phyloP scores from a whole-genome alignment of 23 red algal species.

The Gracilaria domingensis region DNA sequence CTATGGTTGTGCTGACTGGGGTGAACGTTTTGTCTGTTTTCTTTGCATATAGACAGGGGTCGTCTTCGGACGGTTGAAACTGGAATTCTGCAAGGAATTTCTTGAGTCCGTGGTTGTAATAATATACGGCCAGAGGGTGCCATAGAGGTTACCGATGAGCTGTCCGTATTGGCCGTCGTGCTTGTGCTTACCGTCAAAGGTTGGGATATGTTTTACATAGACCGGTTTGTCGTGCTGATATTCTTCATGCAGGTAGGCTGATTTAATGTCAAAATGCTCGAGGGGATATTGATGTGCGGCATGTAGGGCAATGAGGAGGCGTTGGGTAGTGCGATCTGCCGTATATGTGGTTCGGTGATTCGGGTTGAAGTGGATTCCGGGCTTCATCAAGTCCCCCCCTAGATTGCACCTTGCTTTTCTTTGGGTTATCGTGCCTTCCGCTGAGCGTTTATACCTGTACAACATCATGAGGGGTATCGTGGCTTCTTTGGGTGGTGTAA shows the following conservation, averaged over 20 bases:
- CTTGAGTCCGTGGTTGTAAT: conserved; percentile 17
- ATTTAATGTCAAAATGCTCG: too few species aligned
- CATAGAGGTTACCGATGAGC: not conserved
- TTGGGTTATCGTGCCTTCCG: too few species aligned
- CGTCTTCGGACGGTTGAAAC: not conserved
- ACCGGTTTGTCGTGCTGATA: too few species aligned
- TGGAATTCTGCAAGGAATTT: not conserved
- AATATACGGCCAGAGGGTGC: not conserved
- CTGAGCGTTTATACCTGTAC: too few species aligned
- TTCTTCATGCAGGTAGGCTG: too few species aligned
- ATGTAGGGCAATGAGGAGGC: too few species aligned
- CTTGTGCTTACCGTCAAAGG: too few species aligned
- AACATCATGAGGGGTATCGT: not conserved
- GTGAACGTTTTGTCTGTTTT: not conserved
- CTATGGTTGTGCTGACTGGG: not conserved
- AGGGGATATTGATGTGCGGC: too few species aligned
- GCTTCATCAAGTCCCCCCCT: conserved; percentile 16
- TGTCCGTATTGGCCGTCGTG: too few species aligned
- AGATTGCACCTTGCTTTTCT: too few species aligned
- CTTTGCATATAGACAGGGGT: not conserved
- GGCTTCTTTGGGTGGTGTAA: not conserved
- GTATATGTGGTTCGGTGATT: conserved; percentile 23
- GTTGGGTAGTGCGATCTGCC: conserved; percentile 5
- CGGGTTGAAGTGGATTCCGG: conserved; percentile 48
- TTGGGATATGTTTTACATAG: too few species aligned